These are phyloP conservation scores for Lumnitzera racemosa DNA, from an alignment of 345 rosid genomes.

Conservation along the genomic window DNA sequence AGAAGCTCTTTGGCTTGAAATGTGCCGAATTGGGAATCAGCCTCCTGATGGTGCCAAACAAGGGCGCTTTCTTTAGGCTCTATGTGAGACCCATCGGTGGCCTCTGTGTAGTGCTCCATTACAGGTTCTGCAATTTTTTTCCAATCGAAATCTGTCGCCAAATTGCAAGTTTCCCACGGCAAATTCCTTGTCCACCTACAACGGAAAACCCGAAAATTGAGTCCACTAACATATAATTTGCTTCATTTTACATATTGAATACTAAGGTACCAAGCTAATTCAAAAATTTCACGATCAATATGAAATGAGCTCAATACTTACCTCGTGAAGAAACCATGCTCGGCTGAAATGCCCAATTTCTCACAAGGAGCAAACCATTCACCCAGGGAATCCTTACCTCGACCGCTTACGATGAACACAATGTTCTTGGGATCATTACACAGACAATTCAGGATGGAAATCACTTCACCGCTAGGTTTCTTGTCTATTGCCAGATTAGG, in stretches of 20 bases:
- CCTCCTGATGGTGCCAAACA: conserved; percentile 79
- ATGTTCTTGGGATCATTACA: conserved; percentile 65
- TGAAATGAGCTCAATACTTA: conserved; percentile 11
- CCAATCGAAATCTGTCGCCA: conserved; percentile 46
- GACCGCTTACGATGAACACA: conserved; percentile 78
- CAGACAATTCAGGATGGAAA: conserved; percentile 45
- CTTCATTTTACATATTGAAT: too few species aligned
- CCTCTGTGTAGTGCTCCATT: conserved; percentile 62
- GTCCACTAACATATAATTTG: too few species aligned
- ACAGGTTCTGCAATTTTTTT: conserved; percentile 64
- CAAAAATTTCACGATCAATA: background rate
- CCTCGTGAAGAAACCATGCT: conserved; percentile 80
- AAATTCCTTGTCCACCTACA: conserved; percentile 54
- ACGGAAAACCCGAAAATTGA: background rate
- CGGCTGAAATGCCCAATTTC: conserved; percentile 71
- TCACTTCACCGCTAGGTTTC: conserved; percentile 44
- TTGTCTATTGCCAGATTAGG: conserved; percentile 43
- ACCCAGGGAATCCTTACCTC: conserved; percentile 65
- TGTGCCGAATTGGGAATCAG: conserved; percentile 65
- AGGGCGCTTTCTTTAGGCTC: conserved; percentile 76
- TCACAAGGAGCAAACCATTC: conserved; percentile 65
- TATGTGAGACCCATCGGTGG: conserved; percentile 79
- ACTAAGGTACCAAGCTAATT: too few species aligned
- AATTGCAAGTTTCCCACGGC: conserved; percentile 43
- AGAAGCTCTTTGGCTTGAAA: conserved; percentile 84